phyloP scores from a whole-genome alignment of 352 stramenopile species.

The Globisporangium acanthophoron region DNA sequence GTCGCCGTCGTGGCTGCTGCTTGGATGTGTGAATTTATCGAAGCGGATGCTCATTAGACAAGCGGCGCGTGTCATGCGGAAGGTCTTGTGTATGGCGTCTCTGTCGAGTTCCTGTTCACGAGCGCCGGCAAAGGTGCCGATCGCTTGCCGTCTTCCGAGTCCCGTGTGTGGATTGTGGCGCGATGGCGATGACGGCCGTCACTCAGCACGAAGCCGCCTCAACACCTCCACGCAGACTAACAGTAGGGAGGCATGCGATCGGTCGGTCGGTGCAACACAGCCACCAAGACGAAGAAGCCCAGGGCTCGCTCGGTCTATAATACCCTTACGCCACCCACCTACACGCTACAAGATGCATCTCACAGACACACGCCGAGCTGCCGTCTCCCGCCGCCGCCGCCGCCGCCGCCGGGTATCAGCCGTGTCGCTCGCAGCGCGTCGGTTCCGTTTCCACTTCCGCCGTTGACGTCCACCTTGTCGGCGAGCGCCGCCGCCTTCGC shows the following conservation, averaged over 20 bases:
- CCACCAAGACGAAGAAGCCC: no score
- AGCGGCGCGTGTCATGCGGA: neutral
- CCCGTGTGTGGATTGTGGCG: no score
- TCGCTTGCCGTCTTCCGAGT: no score
- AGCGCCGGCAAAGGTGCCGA: no score
- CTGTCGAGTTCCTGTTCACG: no score
- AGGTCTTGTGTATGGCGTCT: no score
- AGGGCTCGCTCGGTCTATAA: neutral
- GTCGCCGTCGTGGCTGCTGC: neutral
- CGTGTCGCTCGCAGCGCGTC: constrained; percentile 2
- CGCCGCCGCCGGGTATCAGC: constrained; percentile 3
- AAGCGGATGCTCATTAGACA: constrained; percentile 1
- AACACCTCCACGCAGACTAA: no score
- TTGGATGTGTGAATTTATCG: constrained; percentile 1
- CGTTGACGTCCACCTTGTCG: constrained; percentile 3
- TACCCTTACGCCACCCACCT: neutral
- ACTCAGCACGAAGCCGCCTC: no score
- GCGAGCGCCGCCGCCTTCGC: constrained; percentile 6
- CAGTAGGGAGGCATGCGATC: no score
- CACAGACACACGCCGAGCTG: neutral
- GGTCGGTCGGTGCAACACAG: no score
- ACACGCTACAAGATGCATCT: neutral
- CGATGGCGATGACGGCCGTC: no score
- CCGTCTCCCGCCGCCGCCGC: neutral
- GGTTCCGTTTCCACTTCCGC: neutral